phyloP scores from a whole-genome alignment of 805 yeast genomes.

The Candida sonorensis region DNA sequence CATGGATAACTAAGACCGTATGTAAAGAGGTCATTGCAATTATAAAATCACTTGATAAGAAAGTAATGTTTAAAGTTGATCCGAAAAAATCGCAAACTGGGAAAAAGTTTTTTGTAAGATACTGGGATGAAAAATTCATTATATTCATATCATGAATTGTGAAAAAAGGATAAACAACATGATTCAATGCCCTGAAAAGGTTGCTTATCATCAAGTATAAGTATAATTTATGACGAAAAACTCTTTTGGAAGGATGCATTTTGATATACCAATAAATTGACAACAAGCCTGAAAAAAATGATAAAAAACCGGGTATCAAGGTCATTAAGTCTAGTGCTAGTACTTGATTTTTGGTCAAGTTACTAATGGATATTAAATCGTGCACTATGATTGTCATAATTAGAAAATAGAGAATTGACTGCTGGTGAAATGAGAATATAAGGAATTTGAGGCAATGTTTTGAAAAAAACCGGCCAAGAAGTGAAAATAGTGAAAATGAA shows the following conservation, averaged over 20 bases:
- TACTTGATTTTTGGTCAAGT: constrained; percentile 3
- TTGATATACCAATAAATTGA: constrained; percentile 14
- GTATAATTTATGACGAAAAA: constrained; percentile 12
- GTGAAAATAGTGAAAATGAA: too few relatives aligned
- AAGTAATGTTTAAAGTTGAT: constrained; percentile 8
- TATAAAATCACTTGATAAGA: constrained; percentile 11
- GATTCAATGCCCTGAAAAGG: constrained; percentile 7
- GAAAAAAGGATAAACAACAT: constrained; percentile 11
- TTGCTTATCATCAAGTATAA: constrained; percentile 9
- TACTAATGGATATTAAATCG: background rate
- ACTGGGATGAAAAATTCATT: constrained; percentile 3
- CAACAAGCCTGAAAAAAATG: constrained; percentile 8
- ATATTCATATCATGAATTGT: constrained; percentile 5
- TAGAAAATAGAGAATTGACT: too few relatives aligned
- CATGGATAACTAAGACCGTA: constrained; percentile 8
- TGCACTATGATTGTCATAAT: background rate
- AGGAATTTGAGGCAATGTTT: too few relatives aligned
- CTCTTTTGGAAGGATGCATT: constrained; percentile 10
- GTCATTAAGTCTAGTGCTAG: constrained; percentile 8
- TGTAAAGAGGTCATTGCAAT: constrained; percentile 14
- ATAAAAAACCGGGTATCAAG: constrained; percentile 8
- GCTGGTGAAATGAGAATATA: too few relatives aligned
- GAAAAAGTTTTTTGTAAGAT: constrained; percentile 4
- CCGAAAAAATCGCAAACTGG: constrained; percentile 16
- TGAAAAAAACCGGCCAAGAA: too few relatives aligned